Evolutionary conservation across 345 rosid genomes (phyloP), one percentile per base, ranked within the genome.

Genomic region (Turritis glabra): DNA sequence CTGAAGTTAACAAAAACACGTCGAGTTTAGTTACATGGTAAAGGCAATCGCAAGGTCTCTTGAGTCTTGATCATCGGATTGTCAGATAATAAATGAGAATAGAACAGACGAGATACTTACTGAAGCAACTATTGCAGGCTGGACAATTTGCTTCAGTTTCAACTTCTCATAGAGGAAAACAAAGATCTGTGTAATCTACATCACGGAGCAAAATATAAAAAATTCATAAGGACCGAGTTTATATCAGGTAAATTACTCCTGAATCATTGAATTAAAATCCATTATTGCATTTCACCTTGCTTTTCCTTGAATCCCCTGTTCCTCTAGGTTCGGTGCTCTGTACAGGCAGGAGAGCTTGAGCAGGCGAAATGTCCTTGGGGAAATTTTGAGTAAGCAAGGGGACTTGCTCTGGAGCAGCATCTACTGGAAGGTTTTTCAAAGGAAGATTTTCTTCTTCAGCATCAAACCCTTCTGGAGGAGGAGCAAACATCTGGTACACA

Each of bases 141-240:
- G 97, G 81, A 92, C 85, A 64, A 92, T 86, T 86, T 90, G 99
- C 85, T 96, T 89, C 71, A 96, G 92, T 85, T 92, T 96, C 84
- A 96, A 82, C 80, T 89, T 96, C 56, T 92, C 89, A 64, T 83
- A 89, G 41, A 96, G 48, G 40, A 81, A 90, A 41, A 54, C 78
- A 8, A 89, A 79, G 75, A 96, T 10, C 40, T 59, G 68, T 75
- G 80, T 77, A 19, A 96, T 73, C 97, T 96, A 86, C 78, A 85
- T 43, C 27, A 69, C 77, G 22, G 67, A 76, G 48, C 71, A 79
- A 54, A 58, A 67, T 18, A 55, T 44, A 33, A 6, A 64, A 8
- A 52, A 37, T 23, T 25, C n/a, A 23, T 55, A 55, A 77, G 60
- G 47, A 70, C 23, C 18, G 3, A 64, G 66, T 61, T 27, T 29